phyloP scores from a whole-genome alignment of 352 stramenopile species.

The Elongisporangium anandrum region DNA sequence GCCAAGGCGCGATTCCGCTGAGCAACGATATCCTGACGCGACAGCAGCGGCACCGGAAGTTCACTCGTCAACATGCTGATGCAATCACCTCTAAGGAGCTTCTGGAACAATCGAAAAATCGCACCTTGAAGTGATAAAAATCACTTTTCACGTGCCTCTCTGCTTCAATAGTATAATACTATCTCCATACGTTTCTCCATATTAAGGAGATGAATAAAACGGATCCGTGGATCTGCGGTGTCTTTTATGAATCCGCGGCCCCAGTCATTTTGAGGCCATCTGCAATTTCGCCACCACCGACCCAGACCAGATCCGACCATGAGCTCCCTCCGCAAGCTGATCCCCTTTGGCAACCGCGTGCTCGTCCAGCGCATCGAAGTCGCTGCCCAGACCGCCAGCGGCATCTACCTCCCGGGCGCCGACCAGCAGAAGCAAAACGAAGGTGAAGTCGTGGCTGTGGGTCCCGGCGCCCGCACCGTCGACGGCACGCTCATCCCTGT shows the following conservation, averaged over 20 bases:
- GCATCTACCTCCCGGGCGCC: constrained; percentile 93
- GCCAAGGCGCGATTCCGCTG: background rate
- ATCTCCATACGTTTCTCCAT: background rate
- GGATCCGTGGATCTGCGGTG: constrained; percentile 1
- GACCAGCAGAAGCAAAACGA: constrained; percentile 93
- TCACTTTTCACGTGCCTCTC: background rate
- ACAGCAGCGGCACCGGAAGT: background rate
- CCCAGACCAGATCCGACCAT: constrained; percentile 2
- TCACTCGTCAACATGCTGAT: background rate
- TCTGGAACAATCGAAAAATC: constrained; percentile 5
- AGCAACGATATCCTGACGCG: too few relatives aligned
- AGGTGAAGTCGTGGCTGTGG: constrained; percentile 92
- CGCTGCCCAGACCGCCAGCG: constrained; percentile 88
- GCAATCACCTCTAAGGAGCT: background rate
- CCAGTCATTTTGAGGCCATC: background rate
- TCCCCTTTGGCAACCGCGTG: constrained; percentile 94
- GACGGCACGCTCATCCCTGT: constrained; percentile 88
- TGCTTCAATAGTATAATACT: constrained; percentile 1
- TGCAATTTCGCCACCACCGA: background rate
- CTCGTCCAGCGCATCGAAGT: constrained; percentile 91
- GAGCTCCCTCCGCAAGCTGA: constrained; percentile 82
- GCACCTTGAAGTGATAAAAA: constrained; percentile 4
- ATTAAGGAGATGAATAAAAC: constrained; percentile 3
- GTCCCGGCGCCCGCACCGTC: constrained; percentile 85
- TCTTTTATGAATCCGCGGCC: background rate